Conservation (phyloP, 2,329 filamentous ascomycete species). For the Clarireedia paspali region DNA sequence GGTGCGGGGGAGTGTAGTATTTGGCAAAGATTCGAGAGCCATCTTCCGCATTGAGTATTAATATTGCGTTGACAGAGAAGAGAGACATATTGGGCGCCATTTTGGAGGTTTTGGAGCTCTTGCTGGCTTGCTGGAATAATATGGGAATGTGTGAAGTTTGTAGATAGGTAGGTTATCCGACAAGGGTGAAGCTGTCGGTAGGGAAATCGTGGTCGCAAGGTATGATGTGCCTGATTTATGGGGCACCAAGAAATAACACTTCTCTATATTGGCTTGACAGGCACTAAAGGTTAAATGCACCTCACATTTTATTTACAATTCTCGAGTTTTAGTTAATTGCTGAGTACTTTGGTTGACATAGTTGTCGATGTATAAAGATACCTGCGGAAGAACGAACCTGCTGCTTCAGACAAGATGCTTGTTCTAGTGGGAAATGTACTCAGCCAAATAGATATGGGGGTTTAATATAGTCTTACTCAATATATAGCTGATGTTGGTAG, state of each 20-base stretch:
- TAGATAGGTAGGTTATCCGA: background rate
- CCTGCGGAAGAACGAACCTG: too few species aligned
- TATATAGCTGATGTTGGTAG: too few species aligned
- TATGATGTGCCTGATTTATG: background rate
- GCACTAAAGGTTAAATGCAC: background rate
- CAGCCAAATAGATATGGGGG: too few species aligned
- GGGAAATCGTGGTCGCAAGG: constrained; percentile 9
- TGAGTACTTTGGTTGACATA: too few species aligned
- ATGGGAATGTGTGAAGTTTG: too few species aligned
- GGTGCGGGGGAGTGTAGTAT: constrained; percentile 73
- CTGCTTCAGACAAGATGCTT: too few species aligned
- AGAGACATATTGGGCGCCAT: constrained; percentile 73
- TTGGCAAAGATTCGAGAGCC: constrained; percentile 88
- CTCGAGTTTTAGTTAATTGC: too few species aligned
- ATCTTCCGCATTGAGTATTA: constrained; percentile 78
- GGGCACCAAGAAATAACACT: background rate
- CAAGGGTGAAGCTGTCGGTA: constrained; percentile 2
- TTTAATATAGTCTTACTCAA: too few species aligned
- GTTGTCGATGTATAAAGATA: too few species aligned
- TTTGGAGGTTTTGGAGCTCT: constrained; percentile 21
- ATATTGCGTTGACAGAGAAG: constrained; percentile 68
- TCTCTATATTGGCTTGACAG: background rate
- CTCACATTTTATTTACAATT: too few species aligned
- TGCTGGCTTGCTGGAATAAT: background rate
- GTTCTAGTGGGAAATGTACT: too few species aligned